phyloP scores from a whole-genome alignment of 2,329 filamentous ascomycete genomes.

The Capronia coronata region DNA sequence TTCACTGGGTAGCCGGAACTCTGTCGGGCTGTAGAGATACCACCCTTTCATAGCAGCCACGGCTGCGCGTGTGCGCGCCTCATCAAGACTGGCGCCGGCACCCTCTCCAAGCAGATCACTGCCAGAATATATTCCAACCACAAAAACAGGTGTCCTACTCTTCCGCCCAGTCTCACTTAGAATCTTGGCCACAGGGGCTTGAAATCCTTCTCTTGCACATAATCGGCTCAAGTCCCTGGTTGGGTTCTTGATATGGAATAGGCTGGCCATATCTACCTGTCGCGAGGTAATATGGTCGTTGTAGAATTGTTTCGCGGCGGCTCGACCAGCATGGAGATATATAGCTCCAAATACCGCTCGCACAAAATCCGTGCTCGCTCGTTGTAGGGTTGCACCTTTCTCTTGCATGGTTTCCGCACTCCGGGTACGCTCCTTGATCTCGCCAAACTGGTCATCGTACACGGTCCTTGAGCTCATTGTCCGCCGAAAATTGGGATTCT shows the following conservation, averaged over 20 bases:
- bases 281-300: constrained; percentile 75
- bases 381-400: constrained; percentile 44
- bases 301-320: constrained; percentile 75
- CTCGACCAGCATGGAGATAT: constrained; percentile 75
- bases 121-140: constrained; percentile 91
- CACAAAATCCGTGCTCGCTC: constrained; percentile 69
- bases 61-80: constrained; percentile 70
- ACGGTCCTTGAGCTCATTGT: constrained; percentile 71
- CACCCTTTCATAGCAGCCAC: constrained; percentile 84
- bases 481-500: constrained; percentile 48
- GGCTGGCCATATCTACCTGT: constrained; percentile 63
- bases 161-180: constrained; percentile 83
- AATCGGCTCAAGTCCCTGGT: constrained; percentile 75
- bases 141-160: constrained; percentile 80
- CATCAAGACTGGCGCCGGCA: constrained; percentile 67
- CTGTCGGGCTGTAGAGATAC: constrained; percentile 85
- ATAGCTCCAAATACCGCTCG: constrained; percentile 76
- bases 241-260: constrained; percentile 81
- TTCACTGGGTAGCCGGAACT: constrained; percentile 62
- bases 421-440: constrained; percentile 41
- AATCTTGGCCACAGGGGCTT: constrained; percentile 75
- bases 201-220: constrained; percentile 84
- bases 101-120: constrained; percentile 87
- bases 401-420: constrained; percentile 6
- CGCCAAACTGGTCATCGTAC: constrained; percentile 78